These are phyloP conservation scores for Colletotrichum tropicale DNA, from an alignment of 2,329 filamentous ascomycete genomes.

Conservation along the genomic window DNA sequence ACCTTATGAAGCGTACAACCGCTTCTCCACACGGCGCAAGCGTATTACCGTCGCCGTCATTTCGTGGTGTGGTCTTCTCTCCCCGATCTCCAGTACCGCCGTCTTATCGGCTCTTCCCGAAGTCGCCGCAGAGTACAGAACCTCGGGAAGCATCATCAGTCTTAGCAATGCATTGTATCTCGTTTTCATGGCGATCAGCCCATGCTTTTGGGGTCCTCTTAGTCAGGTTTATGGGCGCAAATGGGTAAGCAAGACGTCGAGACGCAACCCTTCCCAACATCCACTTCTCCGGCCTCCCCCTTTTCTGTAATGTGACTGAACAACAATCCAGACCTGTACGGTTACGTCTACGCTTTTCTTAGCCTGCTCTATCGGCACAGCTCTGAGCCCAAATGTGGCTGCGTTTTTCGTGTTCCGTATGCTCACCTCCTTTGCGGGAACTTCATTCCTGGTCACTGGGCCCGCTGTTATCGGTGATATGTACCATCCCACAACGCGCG, in stretches of 20 bases:
- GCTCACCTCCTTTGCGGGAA: constrained; percentile 74
- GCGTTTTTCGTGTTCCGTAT: constrained; percentile 73
- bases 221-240: constrained; percentile 62
- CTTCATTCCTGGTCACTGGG: constrained; percentile 70
- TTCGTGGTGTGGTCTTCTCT: constrained; percentile 77
- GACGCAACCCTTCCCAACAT: not conserved
- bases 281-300: not conserved
- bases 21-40: constrained; percentile 67
- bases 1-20: constrained; percentile 67
- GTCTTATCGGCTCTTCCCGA: constrained; percentile 77
- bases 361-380: constrained; percentile 68
- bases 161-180: constrained; percentile 74
- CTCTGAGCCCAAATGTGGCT: constrained; percentile 68
- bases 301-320: not conserved
- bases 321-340: constrained; percentile 17
- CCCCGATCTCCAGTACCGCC: constrained; percentile 76
- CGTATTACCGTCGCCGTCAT: constrained; percentile 69
- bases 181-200: constrained; percentile 71
- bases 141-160: constrained; percentile 68
- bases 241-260: constrained; percentile 36
- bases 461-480: constrained; percentile 64
- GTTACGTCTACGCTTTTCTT: constrained; percentile 53
- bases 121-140: constrained; percentile 68
- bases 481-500: constrained; percentile 65
- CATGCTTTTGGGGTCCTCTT: constrained; percentile 70